Evolutionary conservation across 2,329 filamentous ascomycete species (phyloP).

Genomic region (Fusarium nurragi): DNA sequence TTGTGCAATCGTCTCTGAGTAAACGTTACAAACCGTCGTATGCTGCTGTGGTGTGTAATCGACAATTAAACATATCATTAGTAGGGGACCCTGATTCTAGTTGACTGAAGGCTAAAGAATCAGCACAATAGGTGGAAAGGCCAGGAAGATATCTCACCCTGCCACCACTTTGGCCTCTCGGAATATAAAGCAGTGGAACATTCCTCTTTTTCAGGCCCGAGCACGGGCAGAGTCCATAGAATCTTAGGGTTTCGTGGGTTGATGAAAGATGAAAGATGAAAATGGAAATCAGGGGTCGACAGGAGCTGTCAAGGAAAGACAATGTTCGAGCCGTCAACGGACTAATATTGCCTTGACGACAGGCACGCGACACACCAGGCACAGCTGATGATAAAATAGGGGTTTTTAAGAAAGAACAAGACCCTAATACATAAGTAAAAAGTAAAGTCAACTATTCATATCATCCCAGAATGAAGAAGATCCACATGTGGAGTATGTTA

Average conservation of each 20-base stretch:
- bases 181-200: not conserved
- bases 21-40: constrained; percentile 1
- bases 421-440: not conserved
- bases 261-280: not conserved
- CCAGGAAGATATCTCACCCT: too few relatives aligned
- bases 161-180: too few relatives aligned
- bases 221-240: not conserved
- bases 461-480: too few relatives aligned
- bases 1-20: constrained; percentile 16
- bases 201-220: not conserved
- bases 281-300: not conserved
- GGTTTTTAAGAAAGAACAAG: not conserved
- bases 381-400: not conserved
- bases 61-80: constrained; percentile 31
- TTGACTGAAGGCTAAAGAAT: constrained; percentile 19
- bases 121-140: not conserved
- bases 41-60: constrained; percentile 21
- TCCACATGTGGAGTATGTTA: too few relatives aligned
- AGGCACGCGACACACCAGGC: not conserved
- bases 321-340: not conserved
- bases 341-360: not conserved
- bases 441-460: too few relatives aligned
- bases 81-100: constrained; percentile 41
- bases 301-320: not conserved
- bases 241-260: not conserved